Conservation (phyloP, 176 grass and related monocot genomes). For the Triticum timopheevii region DNA sequence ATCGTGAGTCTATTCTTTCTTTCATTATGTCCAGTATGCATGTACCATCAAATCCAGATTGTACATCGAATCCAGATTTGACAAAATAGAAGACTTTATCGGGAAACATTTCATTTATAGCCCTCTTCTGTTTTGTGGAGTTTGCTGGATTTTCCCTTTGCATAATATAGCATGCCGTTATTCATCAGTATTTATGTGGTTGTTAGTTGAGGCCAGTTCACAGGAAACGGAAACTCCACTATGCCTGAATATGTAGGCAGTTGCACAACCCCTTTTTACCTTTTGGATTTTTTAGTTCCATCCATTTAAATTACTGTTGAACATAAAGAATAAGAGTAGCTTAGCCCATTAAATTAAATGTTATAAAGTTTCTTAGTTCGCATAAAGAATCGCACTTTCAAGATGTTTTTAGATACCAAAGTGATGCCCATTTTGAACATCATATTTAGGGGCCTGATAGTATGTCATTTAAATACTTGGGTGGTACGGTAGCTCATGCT, state of each 20-base stretch:
- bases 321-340: neutral
- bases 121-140: neutral
- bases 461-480: neutral
- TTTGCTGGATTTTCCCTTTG: neutral
- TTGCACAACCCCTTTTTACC: neutral
- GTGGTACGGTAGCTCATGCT: neutral
- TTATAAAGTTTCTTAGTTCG: neutral
- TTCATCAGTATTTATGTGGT: neutral
- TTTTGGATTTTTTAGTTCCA: neutral
- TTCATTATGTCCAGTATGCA: neutral
- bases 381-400: neutral
- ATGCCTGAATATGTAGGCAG: neutral
- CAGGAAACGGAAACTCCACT: neutral
- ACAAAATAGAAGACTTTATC: neutral
- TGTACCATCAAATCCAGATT: too few species aligned
- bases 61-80: neutral
- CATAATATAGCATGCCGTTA: neutral
- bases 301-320: neutral
- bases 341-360: neutral
- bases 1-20: constrained; percentile 57
- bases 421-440: neutral
- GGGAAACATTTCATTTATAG: neutral
- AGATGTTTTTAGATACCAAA: neutral
- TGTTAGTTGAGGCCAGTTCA: neutral
- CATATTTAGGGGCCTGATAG: neutral